Base-by-base conservation (phyloP, 108 stramenopile genomes). In the Pseudonitzschia multistriata region DNA sequence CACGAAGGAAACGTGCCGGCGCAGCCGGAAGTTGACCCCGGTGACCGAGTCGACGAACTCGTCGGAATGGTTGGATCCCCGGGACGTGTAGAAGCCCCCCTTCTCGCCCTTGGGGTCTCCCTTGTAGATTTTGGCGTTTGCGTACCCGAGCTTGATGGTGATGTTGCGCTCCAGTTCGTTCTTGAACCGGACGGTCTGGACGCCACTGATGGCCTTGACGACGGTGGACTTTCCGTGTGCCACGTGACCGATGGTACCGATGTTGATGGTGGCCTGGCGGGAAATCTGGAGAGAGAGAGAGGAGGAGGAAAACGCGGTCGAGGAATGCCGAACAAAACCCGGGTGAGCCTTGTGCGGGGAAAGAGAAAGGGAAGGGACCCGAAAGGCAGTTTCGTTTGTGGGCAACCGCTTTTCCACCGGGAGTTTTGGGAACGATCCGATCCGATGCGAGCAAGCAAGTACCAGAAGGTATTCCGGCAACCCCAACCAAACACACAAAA, bases 121-220 rank as follows among this genome's bases (percentile, higher is more conserved):
- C 81, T 98, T 97, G 88, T 96, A 99, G 68, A 99, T 95, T 79
- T 99, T 99, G 42, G 99, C 99, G 76, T 99, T 99, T 76, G 99
- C 99, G 74, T 99, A 99, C 66, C 99, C 98, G 60, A 98, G 78
- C 77, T 99, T 99, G 87, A 99, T 99, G 74, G 99, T 99, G 81
- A 99, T 99, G 87, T 99, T 99, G 48, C 98, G 94, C 66, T 94
- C 97, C 74, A 99, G 73, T 81, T 99, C 99, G 67, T 96, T 97
- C 94, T 99, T 99, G 87, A 98, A 99, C 31, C 97, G 96, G 49
- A 99, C 97, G n/a, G 99, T 99, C 79, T 95, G 94, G 22, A 99
- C 97, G 57, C 99, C 99, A 55, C 94, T 96, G 68, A 99, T 96
- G 45, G 98, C 95, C 83, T 99, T 99, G 64, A 99, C 99, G 45